Evolutionary conservation across 805 yeast genomes (phyloP).

Genomic region (Brettanomyces sp.): DNA sequence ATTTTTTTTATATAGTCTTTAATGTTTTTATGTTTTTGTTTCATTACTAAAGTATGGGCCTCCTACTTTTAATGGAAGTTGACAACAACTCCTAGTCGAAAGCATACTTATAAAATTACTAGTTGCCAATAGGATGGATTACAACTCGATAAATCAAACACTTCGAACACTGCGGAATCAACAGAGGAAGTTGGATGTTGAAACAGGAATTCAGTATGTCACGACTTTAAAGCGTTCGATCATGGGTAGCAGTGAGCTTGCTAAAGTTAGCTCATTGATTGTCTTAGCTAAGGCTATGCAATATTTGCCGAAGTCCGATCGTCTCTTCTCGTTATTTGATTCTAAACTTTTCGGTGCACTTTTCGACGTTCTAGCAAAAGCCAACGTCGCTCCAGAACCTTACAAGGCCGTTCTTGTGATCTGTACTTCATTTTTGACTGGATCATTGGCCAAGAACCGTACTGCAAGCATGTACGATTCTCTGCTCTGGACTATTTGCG

Average conservation of each 20-base stretch:
- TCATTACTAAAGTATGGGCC: no score
- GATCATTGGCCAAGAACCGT: constrained; percentile 29
- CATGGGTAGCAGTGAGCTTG: constrained; percentile 36
- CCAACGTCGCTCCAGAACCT: constrained; percentile 14
- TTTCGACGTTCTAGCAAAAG: constrained; percentile 13
- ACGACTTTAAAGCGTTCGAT: constrained; percentile 29
- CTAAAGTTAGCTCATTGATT: constrained; percentile 41
- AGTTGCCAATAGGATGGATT: no score
- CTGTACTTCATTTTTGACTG: constrained; percentile 32
- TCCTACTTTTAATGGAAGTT: no score
- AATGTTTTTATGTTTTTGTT: no score
- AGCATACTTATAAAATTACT: neutral
- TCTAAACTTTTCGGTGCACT: constrained; percentile 13
- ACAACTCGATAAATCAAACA: constrained; percentile 17
- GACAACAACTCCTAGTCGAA: no score
- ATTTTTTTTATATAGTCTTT: no score
- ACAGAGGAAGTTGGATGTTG: constrained; percentile 13
- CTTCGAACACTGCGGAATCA: constrained; percentile 16
- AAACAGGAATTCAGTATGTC: constrained; percentile 12
- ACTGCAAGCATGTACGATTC: constrained; percentile 21
- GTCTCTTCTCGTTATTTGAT: constrained; percentile 15
- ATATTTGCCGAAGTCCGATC: constrained; percentile 28
- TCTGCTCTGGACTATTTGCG: constrained; percentile 7
- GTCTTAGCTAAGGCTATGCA: constrained; percentile 46
- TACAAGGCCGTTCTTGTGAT: constrained; percentile 18